Evolutionary conservation across 1,139 yeast genomes (phyloP).

Genomic region (Lodderomyces margitis): DNA sequence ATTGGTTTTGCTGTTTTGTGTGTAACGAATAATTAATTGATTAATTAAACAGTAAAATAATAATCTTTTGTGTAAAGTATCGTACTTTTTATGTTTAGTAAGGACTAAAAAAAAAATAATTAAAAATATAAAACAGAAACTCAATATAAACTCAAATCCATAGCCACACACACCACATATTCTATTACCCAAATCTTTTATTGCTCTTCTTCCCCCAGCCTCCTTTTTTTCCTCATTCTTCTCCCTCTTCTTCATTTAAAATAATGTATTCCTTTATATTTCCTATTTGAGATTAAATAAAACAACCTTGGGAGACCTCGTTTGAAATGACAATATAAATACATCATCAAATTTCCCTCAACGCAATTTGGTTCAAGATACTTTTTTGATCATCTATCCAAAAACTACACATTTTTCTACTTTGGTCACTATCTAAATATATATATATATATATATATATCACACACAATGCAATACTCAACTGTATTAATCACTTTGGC

Average conservation of each 20-base stretch:
- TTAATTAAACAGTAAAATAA: no score
- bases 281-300: background rate
- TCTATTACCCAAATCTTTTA: background rate
- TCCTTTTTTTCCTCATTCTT: background rate
- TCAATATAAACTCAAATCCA: background rate
- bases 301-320: no score
- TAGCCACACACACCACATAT: no score
- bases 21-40: no score
- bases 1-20: no score
- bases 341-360: background rate
- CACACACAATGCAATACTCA: constrained; percentile 45
- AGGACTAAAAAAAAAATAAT: background rate
- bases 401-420: constrained; percentile 1
- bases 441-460: constrained; percentile 1
- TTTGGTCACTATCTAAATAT: no score
- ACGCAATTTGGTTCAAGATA: background rate
- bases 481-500: constrained; percentile 45
- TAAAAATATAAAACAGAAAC: background rate
- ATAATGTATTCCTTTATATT: no score
- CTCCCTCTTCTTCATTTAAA: no score
- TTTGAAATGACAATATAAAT: constrained; percentile 5
- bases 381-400: background rate
- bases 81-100: background rate
- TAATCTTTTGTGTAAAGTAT: background rate
- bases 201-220: no score